phyloP scores from a whole-genome alignment of 2,329 filamentous ascomycete genomes.

The Cladophialophora bantiana region DNA sequence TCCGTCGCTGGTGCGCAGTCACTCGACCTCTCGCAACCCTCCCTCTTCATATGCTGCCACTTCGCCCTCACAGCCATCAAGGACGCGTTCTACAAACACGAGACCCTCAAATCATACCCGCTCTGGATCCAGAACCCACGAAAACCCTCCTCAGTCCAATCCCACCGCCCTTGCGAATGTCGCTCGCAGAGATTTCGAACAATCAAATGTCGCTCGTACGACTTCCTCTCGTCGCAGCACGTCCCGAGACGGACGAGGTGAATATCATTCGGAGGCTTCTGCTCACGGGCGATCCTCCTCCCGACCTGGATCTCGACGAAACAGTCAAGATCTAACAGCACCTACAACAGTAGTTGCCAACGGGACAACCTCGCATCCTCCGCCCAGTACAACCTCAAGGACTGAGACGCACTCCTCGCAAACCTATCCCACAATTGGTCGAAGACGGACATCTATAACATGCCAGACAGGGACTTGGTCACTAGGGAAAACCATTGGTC shows the following conservation, averaged over 20 bases:
- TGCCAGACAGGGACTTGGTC: constrained; percentile 92
- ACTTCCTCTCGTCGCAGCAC: constrained; percentile 63
- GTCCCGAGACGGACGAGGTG: constrained; percentile 66
- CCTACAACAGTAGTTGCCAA: constrained; percentile 61
- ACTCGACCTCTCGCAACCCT: constrained; percentile 57
- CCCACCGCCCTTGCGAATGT: constrained; percentile 59
- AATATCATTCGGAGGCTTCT: constrained; percentile 64
- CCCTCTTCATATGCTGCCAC: constrained; percentile 50
- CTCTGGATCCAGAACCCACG: constrained; percentile 48
- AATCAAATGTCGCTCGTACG: constrained; percentile 68
- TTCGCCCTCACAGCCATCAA: constrained; percentile 53
- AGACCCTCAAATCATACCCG: constrained; percentile 50
- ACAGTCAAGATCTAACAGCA: constrained; percentile 54
- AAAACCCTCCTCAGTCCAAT: constrained; percentile 55
- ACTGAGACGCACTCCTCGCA: constrained; percentile 57
- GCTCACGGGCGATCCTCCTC: constrained; percentile 53
- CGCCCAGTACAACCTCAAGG: constrained; percentile 51
- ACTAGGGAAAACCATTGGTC: constrained; percentile 94
- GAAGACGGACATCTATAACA: constrained; percentile 79
- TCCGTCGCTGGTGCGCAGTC: constrained; percentile 57
- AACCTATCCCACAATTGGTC: constrained; percentile 51
- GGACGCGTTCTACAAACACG: constrained; percentile 55
- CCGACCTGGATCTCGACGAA: constrained; percentile 50
- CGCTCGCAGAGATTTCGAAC: constrained; percentile 75
- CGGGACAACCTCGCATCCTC: constrained; percentile 57